Conservation (phyloP, 495 filamentous ascomycete genomes). For the Penicillium turbatum region DNA sequence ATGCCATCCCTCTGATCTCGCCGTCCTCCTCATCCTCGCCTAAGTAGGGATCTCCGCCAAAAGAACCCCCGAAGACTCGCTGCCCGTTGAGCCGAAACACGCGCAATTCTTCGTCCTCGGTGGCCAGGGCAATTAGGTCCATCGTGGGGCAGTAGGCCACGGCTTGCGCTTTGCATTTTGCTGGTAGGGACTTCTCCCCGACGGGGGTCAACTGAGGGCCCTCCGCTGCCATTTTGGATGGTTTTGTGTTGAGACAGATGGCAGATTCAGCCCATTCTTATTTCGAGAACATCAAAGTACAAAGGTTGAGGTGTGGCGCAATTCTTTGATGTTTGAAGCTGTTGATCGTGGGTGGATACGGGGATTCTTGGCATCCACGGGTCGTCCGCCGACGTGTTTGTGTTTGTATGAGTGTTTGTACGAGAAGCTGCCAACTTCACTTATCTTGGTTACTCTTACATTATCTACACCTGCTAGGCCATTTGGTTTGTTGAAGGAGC, state of each 20-base stretch:
- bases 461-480: too few relatives aligned
- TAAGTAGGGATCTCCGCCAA: slow-evolving; percentile 44
- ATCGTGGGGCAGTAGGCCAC: slow-evolving; percentile 76
- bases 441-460: neutral
- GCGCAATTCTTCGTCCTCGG: slow-evolving; percentile 55
- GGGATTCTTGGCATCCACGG: slow-evolving; percentile 36
- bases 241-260: neutral
- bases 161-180: slow-evolving; percentile 51
- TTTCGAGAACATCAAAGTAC: slow-evolving; percentile 2
- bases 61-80: slow-evolving; percentile 57
- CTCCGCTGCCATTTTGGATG: slow-evolving; percentile 26
- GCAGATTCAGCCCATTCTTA: slow-evolving; percentile 22
- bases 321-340: slow-evolving; percentile 16
- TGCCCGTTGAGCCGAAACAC: slow-evolving; percentile 68
- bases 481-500: neutral
- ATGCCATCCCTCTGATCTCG: slow-evolving; percentile 55
- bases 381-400: slow-evolving; percentile 1
- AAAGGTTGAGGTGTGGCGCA: neutral
- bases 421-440: neutral
- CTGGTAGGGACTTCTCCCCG: slow-evolving; percentile 53
- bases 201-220: slow-evolving; percentile 40
- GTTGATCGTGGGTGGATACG: slow-evolving; percentile 25
- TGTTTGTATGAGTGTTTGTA: neutral
- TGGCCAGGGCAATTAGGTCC: slow-evolving; percentile 73
- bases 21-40: slow-evolving; percentile 49